Base-by-base conservation (phyloP, 768 basidiomycete species). In the Suillus cothurnatus region DNA sequence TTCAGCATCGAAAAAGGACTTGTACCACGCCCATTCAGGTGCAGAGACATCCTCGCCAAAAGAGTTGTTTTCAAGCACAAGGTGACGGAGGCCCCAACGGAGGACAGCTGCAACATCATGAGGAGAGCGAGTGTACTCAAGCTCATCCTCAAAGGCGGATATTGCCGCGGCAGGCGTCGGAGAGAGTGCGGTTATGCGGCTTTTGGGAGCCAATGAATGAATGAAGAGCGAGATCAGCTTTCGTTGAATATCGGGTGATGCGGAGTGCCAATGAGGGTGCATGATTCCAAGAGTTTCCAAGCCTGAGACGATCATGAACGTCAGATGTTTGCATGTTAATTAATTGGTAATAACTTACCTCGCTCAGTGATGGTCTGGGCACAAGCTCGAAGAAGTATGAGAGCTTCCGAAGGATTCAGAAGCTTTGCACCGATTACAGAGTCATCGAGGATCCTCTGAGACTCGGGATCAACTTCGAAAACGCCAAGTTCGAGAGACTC, bases 191-290 rank as follows among this genome's bases (percentile, higher is more conserved):
- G 82, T 79, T 66, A 76, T 78, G 38, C 80, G 78, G 68, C 68
- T 80, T 64, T 81, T 81, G 53, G 82, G 72, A 68, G 81, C 79
- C 75, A 90, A 81, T 1, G 90, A 90, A 68, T 84, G 84, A 66
- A 94, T 80, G 79, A 89, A 93, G 31, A 72, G 83, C 21, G 90
- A 90, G 63, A 93, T 86, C 38, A 94, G 86, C 67, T 75, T 81
- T 68, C 79, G 86, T 74, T 94, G 92, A n/a, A 84, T 76, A 12
- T 86, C 84, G 9, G 86, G 85, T 7, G 90, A 92, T 11, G 92
- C 82, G 47, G 91, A 88, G 73, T 90, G 82, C 92, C 90, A 94
- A 73, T 93, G 89, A 6, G 93, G 91, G 70, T 90, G 90, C 90
- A 94, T 94, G 55, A 94, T 82, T 23, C 92, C 93, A 55, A 91